Conservation (phyloP, 2,329 filamentous ascomycete species). For the Ceratocystis destructans region DNA sequence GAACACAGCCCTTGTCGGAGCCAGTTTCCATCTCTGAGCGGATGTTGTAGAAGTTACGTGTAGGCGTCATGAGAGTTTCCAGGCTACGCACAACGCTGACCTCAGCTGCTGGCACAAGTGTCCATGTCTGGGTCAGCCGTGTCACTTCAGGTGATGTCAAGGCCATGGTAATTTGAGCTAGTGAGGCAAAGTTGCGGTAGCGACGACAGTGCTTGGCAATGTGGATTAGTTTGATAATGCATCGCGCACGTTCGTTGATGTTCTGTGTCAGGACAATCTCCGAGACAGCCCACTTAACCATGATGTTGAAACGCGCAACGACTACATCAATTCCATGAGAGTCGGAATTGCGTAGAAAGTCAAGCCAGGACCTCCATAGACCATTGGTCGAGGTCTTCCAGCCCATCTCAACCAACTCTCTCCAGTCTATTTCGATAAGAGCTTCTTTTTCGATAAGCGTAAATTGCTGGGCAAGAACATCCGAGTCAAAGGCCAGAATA, state of each 20-base stretch:
- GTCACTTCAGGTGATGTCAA: slow-evolving; percentile 59
- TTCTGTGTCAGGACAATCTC: slow-evolving; percentile 63
- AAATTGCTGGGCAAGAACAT: slow-evolving; percentile 67
- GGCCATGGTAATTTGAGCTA: slow-evolving; percentile 67
- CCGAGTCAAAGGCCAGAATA: slow-evolving; percentile 66
- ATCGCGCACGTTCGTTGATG: slow-evolving; percentile 57
- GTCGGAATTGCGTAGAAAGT: slow-evolving; percentile 59
- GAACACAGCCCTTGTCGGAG: slow-evolving; percentile 59
- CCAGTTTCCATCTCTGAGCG: slow-evolving; percentile 65
- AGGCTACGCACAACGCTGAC: slow-evolving; percentile 52
- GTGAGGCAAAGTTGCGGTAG: slow-evolving; percentile 70
- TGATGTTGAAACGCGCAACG: slow-evolving; percentile 74
- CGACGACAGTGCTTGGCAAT: slow-evolving; percentile 62
- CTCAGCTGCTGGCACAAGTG: slow-evolving; percentile 51
- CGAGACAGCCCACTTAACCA: slow-evolving; percentile 76
- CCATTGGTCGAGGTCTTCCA: slow-evolving; percentile 59
- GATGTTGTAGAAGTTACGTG: slow-evolving; percentile 63
- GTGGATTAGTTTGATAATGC: slow-evolving; percentile 70
- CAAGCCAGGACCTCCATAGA: slow-evolving; percentile 63
- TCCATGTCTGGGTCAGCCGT: slow-evolving; percentile 57
- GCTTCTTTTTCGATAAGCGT: slow-evolving; percentile 78
- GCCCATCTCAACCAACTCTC: slow-evolving; percentile 68
- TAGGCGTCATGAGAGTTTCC: slow-evolving; percentile 60
- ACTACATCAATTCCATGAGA: slow-evolving; percentile 69
- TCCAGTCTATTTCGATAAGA: slow-evolving; percentile 77